A percentile compares a stretch with the other conserved stretches of the same genome.
Conservation (phyloP, 192 early-diverging fungal species). For the Coemansia sp. region DNA sequence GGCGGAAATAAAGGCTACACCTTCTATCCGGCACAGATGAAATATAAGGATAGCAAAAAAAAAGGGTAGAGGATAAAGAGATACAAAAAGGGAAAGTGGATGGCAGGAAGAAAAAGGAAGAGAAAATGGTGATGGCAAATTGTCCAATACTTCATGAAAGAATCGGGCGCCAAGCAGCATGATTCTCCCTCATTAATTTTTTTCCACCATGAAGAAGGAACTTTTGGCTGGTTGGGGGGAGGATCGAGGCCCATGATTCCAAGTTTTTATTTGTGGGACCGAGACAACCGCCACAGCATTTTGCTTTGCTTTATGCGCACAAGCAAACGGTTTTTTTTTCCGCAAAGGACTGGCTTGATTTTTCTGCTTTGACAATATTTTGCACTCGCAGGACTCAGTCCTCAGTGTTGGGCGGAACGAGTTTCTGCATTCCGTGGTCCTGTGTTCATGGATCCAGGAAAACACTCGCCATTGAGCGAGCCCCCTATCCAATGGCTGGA, state of each 20-base stretch:
- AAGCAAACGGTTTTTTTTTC: not conserved
- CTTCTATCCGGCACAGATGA: not conserved
- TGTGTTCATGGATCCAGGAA: too few species aligned
- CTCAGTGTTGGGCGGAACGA: too few species aligned
- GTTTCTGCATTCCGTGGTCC: too few species aligned
- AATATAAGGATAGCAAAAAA: slow-evolving; percentile 5
- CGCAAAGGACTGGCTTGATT: not conserved
- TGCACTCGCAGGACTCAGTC: too few species aligned
- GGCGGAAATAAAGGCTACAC: not conserved
- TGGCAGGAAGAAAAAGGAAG: slow-evolving; percentile 3
- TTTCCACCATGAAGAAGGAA: not conserved
- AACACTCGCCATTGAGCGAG: too few species aligned
- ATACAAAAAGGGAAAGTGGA: not conserved
- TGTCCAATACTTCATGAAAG: too few species aligned
- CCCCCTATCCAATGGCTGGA: too few species aligned
- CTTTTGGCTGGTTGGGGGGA: not conserved
- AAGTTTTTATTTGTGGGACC: not conserved
- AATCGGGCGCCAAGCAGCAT: not conserved
- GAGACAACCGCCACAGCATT: not conserved
- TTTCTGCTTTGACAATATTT: not conserved
- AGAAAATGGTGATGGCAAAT: not conserved
- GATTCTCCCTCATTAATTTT: not conserved
- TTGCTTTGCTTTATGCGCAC: slow-evolving; percentile 1
- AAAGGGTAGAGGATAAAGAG: slow-evolving; percentile 2
- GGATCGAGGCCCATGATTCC: too few species aligned